These are phyloP conservation scores for Cephaloascus albidus DNA, from an alignment of 805 yeast genomes.

Conservation along the genomic window DNA sequence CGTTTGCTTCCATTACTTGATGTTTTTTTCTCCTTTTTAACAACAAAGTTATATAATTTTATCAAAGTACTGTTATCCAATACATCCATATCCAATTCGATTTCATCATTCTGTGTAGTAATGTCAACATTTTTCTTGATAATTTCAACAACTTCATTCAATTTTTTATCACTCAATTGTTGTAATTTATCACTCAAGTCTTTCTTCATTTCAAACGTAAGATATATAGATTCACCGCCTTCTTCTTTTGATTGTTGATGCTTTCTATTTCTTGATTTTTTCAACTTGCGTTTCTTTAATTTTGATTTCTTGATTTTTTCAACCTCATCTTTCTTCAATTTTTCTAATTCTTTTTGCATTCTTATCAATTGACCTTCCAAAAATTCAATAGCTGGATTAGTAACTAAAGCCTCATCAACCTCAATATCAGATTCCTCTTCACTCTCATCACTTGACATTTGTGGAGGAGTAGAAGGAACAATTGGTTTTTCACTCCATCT, in stretches of 20 bases:
- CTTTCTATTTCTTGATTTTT: constrained; percentile 21
- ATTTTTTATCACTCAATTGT: constrained; percentile 65
- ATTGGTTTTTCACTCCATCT: constrained; percentile 70
- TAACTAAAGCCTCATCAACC: constrained; percentile 44
- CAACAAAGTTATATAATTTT: constrained; percentile 78
- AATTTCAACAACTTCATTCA: constrained; percentile 75
- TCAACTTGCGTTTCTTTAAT: constrained; percentile 36
- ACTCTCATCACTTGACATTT: constrained; percentile 25
- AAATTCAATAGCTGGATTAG: constrained; percentile 84
- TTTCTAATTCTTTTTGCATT: constrained; percentile 78
- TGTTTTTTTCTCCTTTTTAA: constrained; percentile 32
- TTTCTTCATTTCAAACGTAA: constrained; percentile 94
- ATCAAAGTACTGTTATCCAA: constrained; percentile 76
- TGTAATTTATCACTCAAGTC: constrained; percentile 83
- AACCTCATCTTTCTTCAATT: constrained; percentile 70
- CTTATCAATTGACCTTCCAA: constrained; percentile 79
- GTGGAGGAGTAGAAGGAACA: constrained; percentile 54
- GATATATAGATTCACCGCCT: constrained; percentile 15
- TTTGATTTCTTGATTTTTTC: constrained; percentile 59
- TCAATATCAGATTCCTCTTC: constrained; percentile 30
- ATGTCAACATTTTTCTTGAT: constrained; percentile 46
- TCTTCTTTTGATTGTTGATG: constrained; percentile 7
- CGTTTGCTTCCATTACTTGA: constrained; percentile 6
- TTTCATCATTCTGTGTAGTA: constrained; percentile 67
- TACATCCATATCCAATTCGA: constrained; percentile 92